Percentiles rank a stretch among this genome's conserved stretches.
Evolutionary conservation across 2,329 filamentous ascomycete genomes (phyloP).

Genomic region (Lasiodiplodia citricola): DNA sequence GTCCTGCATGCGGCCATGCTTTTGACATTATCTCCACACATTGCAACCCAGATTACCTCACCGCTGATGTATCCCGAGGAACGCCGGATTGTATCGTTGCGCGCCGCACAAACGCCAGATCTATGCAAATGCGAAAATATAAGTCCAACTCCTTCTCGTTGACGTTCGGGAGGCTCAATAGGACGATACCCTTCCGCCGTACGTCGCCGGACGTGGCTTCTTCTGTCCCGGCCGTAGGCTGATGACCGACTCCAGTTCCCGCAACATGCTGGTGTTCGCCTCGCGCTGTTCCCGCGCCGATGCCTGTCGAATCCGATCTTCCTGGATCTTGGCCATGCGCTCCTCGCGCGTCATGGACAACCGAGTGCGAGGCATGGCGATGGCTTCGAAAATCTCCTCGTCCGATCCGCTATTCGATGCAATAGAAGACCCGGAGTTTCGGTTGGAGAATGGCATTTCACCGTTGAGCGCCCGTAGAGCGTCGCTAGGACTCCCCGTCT

Average conservation of each 20-base stretch:
- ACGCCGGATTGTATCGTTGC: slow-evolving; percentile 23
- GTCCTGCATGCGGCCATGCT: slow-evolving; percentile 12
- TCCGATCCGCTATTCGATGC: slow-evolving; percentile 62
- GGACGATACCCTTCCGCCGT: slow-evolving; percentile 25
- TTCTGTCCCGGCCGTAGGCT: slow-evolving; percentile 34
- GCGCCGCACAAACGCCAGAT: slow-evolving; percentile 22
- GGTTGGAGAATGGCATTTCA: slow-evolving; percentile 59
- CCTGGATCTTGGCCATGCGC: slow-evolving; percentile 83
- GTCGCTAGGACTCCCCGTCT: slow-evolving; percentile 62
- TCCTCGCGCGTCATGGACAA: slow-evolving; percentile 82
- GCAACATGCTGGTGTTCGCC: slow-evolving; percentile 85
- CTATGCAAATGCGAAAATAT: slow-evolving; percentile 24
- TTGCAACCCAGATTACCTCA: slow-evolving; percentile 16
- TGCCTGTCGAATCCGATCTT: slow-evolving; percentile 79
- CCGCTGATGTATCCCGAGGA: slow-evolving; percentile 17
- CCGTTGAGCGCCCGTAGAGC: slow-evolving; percentile 82
- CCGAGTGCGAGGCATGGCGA: slow-evolving; percentile 75
- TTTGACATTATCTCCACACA: slow-evolving; percentile 21
- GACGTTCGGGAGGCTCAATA: slow-evolving; percentile 17
- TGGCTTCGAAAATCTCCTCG: slow-evolving; percentile 86
- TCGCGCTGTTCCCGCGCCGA: slow-evolving; percentile 75
- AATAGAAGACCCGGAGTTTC: slow-evolving; percentile 36
- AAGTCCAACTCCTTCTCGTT: slow-evolving; percentile 11
- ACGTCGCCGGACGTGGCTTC: slow-evolving; percentile 22
- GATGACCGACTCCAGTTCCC: slow-evolving; percentile 91